Evolutionary conservation across 129 eudicot species (phyloP), one percentile per base, ranked within the genome.

Genomic region (Lactuca sativa): DNA sequence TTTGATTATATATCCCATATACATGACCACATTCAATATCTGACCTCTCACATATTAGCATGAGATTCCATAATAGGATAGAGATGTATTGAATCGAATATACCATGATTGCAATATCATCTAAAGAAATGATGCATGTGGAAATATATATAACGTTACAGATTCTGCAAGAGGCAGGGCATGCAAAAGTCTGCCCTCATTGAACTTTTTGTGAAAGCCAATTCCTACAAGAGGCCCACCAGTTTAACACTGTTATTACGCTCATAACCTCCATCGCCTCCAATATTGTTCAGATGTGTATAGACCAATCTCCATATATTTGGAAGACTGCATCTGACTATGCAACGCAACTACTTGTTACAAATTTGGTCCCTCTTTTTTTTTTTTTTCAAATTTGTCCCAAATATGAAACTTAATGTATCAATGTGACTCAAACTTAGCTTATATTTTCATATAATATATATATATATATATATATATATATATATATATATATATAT

Each of bases 21-120:
- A 16, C 53, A 5, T 17, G 58, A 44, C 75, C 17, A 70, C 55
- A 65, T 70, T 70, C 73, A 68, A 15, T 8, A n/a, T 16, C 7
- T 1, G 33, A 15, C 6, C 15, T 1, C 1, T 9, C 31, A 37
- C 4, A 36, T 16, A 15, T 61, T 8, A 11, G 66, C 49, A 61
- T 61, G n/a, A 5, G 14, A 61, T 33, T 60, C 30, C 30, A 34
- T 3, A 34, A 6, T 9, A 15, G 47, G 9, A 60, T n/a, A 60
- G 40, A 60, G 66, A 34, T 14, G 25, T 33, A 51, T 14, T 3
- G 4, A 51, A 53, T 15, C 4, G 25, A n/a, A 53, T 53, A 53
- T 53, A 15, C 57, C 25, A 47, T 47, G n/a, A 11, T 4, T 47
- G 52, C 12, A 47, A 47, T 47, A 47, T 47, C 52, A 10, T 47